phyloP scores from a whole-genome alignment of 441 rosid genomes.

The Eruca vesicaria region DNA sequence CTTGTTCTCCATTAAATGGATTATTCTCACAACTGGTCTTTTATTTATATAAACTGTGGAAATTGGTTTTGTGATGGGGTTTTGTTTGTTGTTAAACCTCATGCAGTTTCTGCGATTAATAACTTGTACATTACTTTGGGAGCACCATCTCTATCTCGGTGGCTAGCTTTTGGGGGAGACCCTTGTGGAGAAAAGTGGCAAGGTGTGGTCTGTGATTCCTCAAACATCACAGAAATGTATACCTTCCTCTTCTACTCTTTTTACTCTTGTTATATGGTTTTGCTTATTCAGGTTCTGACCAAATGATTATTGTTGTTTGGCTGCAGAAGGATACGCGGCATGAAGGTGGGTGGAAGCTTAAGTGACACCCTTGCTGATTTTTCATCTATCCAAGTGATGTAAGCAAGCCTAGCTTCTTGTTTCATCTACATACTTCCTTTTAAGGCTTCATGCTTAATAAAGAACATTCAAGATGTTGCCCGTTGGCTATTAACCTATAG shows the following conservation, averaged over 20 bases:
- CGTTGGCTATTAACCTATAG: not conserved
- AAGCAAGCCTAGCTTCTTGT: slow-evolving; percentile 44
- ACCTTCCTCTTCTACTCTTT: slow-evolving; percentile 13
- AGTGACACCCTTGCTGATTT: slow-evolving; percentile 51
- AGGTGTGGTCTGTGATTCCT: slow-evolving; percentile 79
- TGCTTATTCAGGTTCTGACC: slow-evolving; percentile 14
- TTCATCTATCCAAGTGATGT: slow-evolving; percentile 67
- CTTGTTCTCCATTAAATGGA: not conserved
- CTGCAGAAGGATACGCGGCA: slow-evolving; percentile 62
- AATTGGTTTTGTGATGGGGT: not conserved
- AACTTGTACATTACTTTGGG: slow-evolving; percentile 61
- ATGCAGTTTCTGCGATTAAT: slow-evolving; percentile 72
- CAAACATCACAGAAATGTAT: slow-evolving; percentile 75
- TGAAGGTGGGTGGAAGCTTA: slow-evolving; percentile 68
- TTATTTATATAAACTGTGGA: not conserved
- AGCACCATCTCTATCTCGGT: slow-evolving; percentile 59
- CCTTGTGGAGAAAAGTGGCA: slow-evolving; percentile 89
- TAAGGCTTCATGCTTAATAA: not conserved
- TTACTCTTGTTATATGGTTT: slow-evolving; percentile 1
- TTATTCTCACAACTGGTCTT: not conserved
- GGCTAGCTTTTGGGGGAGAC: slow-evolving; percentile 90
- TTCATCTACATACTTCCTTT: not conserved
- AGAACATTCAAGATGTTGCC: not conserved
- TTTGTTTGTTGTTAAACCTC: not conserved
- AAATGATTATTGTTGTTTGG: slow-evolving; percentile 27